Conservation (phyloP, 257 asterid genomes). For the Nicotiana paniculata region DNA sequence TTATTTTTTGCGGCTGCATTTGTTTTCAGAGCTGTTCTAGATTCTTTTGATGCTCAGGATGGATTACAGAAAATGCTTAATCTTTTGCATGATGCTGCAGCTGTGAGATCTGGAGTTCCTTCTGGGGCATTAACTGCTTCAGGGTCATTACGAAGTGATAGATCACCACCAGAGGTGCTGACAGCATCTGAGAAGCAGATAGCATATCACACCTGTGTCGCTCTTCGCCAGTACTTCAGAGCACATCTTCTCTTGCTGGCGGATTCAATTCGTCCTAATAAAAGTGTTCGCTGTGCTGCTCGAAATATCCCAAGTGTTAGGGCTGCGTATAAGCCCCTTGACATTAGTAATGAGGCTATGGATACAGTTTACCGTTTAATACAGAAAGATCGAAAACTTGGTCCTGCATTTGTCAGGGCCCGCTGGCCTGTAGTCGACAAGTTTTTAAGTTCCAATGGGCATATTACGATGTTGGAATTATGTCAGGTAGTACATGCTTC, state of each 20-base stretch:
- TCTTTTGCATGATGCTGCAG: conserved; percentile 86
- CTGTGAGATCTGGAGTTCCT: conserved; percentile 86
- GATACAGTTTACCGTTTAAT: conserved; percentile 81
- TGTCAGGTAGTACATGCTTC: conserved; percentile 64
- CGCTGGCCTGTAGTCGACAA: conserved; percentile 90
- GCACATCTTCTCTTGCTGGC: conserved; percentile 82
- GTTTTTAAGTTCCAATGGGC: conserved; percentile 74
- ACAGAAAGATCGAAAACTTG: conserved; percentile 91
- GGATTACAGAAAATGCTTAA: conserved; percentile 83
- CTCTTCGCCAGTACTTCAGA: conserved; percentile 85
- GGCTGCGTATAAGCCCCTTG: conserved; percentile 90
- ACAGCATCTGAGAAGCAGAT: conserved; percentile 95
- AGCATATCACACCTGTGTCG: conserved; percentile 91
- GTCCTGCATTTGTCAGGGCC: conserved; percentile 75
- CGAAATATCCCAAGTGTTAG: conserved; percentile 59
- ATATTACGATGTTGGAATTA: conserved; percentile 86
- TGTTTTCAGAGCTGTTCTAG: conserved; percentile 88
- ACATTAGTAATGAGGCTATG: conserved; percentile 89
- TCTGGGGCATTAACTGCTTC: conserved; percentile 61
- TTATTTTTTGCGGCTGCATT: conserved; percentile 87
- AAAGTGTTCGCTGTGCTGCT: conserved; percentile 68
- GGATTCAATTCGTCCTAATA: conserved; percentile 83
- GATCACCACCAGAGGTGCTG: conserved; percentile 79
- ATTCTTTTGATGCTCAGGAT: conserved; percentile 83
- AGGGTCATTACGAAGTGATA: conserved; percentile 69